Conservation (phyloP, 2,329 filamentous ascomycete species). For the Exophiala mesophila region DNA sequence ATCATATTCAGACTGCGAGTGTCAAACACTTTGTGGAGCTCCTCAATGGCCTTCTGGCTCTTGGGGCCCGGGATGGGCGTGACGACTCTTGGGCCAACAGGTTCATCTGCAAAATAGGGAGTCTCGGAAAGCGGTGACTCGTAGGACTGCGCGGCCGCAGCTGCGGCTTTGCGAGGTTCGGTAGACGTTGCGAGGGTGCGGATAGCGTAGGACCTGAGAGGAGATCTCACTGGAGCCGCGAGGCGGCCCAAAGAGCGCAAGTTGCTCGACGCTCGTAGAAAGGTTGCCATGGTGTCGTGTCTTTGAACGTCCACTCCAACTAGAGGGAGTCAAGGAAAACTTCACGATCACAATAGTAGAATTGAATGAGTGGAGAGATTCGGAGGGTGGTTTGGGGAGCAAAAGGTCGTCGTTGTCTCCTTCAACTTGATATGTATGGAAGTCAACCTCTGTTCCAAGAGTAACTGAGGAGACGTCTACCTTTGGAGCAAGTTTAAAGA, state of each 20-base stretch:
- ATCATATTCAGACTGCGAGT: conserved; percentile 82
- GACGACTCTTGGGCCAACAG: conserved; percentile 48
- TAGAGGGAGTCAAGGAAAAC: too few relatives aligned
- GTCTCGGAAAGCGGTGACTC: conserved; percentile 31
- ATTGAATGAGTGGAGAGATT: too few relatives aligned
- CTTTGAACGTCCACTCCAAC: too few relatives aligned
- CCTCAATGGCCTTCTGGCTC: conserved; percentile 62
- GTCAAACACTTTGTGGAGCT: conserved; percentile 76
- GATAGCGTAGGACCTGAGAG: conserved; percentile 10
- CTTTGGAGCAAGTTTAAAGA: too few relatives aligned
- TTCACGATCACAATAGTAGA: too few relatives aligned
- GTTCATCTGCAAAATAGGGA: conserved; percentile 57
- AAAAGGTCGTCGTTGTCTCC: too few relatives aligned
- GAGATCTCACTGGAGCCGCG: conserved; percentile 7
- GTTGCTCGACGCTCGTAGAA: conserved; percentile 12
- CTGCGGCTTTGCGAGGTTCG: conserved; percentile 14
- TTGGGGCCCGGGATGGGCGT: conserved; percentile 70
- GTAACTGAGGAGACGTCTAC: too few relatives aligned
- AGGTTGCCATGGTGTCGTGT: conserved; percentile 13
- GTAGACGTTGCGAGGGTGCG: conserved; percentile 17
- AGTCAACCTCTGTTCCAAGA: too few relatives aligned
- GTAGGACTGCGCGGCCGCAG: conserved; percentile 10
- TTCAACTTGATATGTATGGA: too few relatives aligned
- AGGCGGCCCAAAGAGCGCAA: conserved; percentile 14
- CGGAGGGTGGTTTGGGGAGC: too few relatives aligned